Percentiles rank a stretch among this genome's conserved stretches.
Evolutionary conservation across 441 rosid genomes (phyloP).

Genomic region (Gossypium laxum): DNA sequence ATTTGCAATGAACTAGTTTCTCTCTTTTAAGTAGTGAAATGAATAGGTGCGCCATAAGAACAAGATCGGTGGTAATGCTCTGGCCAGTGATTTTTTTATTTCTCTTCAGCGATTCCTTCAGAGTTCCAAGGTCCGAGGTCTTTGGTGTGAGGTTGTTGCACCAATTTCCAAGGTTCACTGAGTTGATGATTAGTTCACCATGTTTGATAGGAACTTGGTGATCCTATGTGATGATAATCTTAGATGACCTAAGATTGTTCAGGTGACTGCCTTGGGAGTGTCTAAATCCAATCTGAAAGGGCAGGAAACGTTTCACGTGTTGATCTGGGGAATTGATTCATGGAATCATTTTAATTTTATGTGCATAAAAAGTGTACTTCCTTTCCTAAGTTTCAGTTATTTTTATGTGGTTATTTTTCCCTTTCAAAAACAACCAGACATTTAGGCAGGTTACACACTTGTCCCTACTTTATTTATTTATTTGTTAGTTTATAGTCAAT

Average conservation of each 20-base stretch:
- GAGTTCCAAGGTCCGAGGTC: background rate
- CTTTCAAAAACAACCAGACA: background rate
- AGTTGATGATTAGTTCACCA: background rate
- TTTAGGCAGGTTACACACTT: background rate
- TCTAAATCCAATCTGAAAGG: background rate
- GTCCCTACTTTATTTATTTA: background rate
- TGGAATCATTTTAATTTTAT: background rate
- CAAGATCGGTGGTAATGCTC: background rate
- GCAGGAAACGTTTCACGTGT: background rate
- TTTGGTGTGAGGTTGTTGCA: background rate
- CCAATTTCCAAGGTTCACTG: background rate
- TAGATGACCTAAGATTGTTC: background rate
- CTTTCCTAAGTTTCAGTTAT: slow-evolving; percentile 2
- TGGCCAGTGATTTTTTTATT: background rate
- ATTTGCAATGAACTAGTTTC: background rate
- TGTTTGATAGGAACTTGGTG: slow-evolving; percentile 4
- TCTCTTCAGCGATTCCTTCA: background rate
- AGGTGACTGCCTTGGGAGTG: background rate
- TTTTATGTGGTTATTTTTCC: background rate
- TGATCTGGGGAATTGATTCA: background rate
- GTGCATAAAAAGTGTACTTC: background rate
- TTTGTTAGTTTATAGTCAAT: background rate
- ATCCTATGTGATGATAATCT: background rate
- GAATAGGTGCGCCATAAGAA: background rate
- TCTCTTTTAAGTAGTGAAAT: slow-evolving; percentile 1